Evolutionary conservation across 2,329 filamentous ascomycete genomes (phyloP).

Genomic region (Pseudocercospora musae): DNA sequence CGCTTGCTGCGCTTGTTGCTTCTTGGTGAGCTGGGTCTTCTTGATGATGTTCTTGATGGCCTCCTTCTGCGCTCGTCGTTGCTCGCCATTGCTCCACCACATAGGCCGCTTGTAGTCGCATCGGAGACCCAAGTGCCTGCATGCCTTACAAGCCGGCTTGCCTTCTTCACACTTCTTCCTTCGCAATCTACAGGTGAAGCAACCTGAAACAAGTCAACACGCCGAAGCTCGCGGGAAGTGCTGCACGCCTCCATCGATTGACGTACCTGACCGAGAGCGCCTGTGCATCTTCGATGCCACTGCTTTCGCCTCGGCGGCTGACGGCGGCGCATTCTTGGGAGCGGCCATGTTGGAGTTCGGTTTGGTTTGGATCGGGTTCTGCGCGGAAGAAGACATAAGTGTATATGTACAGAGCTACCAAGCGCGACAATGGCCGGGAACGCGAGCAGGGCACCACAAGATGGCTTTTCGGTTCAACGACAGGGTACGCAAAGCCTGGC

Average conservation of each 20-base stretch:
- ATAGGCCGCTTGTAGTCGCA: conserved; percentile 96
- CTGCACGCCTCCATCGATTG: conserved; percentile 35
- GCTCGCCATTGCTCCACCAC: conserved; percentile 96
- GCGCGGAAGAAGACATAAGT: conserved; percentile 45
- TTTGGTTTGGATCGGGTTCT: conserved; percentile 40
- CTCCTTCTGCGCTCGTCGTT: conserved; percentile 83
- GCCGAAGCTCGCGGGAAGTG: conserved; percentile 23
- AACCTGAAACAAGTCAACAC: conserved; percentile 50
- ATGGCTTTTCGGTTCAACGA: conserved; percentile 39
- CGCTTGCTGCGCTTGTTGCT: conserved; percentile 54
- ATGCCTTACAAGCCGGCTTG: conserved; percentile 62
- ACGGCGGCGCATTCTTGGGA: conserved; percentile 44
- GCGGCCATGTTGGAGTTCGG: conserved; percentile 48
- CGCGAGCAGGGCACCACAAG: conserved; percentile 32
- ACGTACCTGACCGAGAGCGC: conserved; percentile 88
- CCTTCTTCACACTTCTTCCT: conserved; percentile 69
- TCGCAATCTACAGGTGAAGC: conserved; percentile 65
- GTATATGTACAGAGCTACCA: conserved; percentile 42
- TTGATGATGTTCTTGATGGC: conserved; percentile 97
- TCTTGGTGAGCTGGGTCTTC: conserved; percentile 90
- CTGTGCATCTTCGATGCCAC: conserved; percentile 84
- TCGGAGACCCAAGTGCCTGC: conserved; percentile 69
- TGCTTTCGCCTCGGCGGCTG: conserved; percentile 50
- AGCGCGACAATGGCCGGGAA: conserved; percentile 31
- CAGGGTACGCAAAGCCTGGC: conserved; percentile 47